Evolutionary conservation across 805 yeast genomes (phyloP).

Genomic region (Yarrowia sp.): DNA sequence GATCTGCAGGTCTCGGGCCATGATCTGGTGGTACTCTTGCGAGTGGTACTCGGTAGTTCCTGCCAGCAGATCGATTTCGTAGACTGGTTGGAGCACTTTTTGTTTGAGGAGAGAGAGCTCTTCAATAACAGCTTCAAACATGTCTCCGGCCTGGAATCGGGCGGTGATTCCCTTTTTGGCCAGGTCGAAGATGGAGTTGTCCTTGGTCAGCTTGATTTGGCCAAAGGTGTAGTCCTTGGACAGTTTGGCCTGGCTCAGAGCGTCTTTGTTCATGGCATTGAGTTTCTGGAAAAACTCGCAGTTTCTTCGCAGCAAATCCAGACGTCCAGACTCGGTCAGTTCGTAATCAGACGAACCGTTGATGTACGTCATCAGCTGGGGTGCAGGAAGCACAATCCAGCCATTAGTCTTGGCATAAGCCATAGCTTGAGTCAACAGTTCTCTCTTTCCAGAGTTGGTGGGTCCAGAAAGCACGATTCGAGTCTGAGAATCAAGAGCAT

Average conservation of each 20-base stretch:
- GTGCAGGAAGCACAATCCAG: slow-evolving; percentile 19
- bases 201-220: background rate
- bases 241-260: background rate
- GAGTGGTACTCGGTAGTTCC: slow-evolving; percentile 14
- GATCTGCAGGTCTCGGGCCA: background rate
- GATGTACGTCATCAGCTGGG: slow-evolving; percentile 16
- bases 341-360: slow-evolving; percentile 19
- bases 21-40: slow-evolving; percentile 3
- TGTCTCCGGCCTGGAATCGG: slow-evolving; percentile 11
- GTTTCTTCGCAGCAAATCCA: slow-evolving; percentile 12
- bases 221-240: background rate
- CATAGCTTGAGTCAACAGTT: slow-evolving; percentile 18
- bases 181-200: background rate
- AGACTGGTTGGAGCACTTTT: slow-evolving; percentile 1
- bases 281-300: slow-evolving; percentile 4
- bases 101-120: background rate
- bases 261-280: background rate
- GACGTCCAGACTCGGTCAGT: background rate
- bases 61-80: background rate
- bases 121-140: background rate
- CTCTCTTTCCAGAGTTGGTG: background rate
- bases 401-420: background rate
- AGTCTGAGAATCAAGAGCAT: background rate
- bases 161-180: background rate
- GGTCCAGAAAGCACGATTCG: background rate